Percentiles rank a stretch among this genome's conserved stretches.
Evolutionary conservation across 331 rosid species (phyloP).

Genomic region (Prunus yedoensis): DNA sequence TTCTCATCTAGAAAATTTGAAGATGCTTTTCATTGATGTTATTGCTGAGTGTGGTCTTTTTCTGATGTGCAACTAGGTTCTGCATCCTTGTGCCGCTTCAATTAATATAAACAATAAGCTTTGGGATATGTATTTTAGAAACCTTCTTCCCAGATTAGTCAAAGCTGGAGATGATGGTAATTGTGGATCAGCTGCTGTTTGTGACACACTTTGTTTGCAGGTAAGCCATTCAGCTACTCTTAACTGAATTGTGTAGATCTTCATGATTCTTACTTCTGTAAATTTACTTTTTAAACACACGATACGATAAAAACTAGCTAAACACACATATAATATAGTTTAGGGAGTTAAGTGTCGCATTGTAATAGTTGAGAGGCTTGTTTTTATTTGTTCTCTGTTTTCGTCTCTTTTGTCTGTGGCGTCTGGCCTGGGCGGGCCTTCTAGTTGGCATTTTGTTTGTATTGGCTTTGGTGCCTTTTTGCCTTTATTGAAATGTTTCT

Average conservation of each 20-base stretch:
- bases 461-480: background rate
- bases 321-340: background rate
- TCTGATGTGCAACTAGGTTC: slow-evolving; percentile 42
- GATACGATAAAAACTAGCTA: background rate
- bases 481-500: background rate
- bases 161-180: slow-evolving; percentile 47
- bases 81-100: slow-evolving; percentile 46
- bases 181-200: slow-evolving; percentile 51
- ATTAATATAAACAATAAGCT: slow-evolving; percentile 48
- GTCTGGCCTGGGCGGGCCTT: background rate
- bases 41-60: slow-evolving; percentile 14
- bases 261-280: background rate
- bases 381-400: background rate
- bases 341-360: background rate
- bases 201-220: slow-evolving; percentile 63
- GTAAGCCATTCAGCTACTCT: slow-evolving; percentile 23
- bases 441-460: background rate
- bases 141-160: slow-evolving; percentile 58
- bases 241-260: background rate
- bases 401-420: background rate
- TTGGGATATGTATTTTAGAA: slow-evolving; percentile 49
- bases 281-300: background rate
- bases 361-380: background rate
- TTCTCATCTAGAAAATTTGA: background rate
- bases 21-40: background rate